Base-by-base conservation (phyloP, 2,329 filamentous ascomycete genomes). In the Myriosclerotinia duriaeana region DNA sequence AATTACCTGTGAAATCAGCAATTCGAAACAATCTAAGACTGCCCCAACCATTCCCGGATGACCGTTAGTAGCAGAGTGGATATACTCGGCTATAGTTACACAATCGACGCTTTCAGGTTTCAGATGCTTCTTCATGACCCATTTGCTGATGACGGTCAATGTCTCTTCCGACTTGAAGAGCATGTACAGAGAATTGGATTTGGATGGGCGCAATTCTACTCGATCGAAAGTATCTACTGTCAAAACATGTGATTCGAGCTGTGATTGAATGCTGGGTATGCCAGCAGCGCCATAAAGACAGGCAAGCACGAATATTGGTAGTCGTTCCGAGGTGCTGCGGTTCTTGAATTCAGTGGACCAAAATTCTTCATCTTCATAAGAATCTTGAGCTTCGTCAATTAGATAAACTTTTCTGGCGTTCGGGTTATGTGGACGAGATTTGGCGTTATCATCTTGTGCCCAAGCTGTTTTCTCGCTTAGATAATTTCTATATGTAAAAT, bases 1-100 rank as follows among this genome's bases (percentile, higher is more conserved):
- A 53, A 17, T 58, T 30, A 58, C 54, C 54, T 44, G 38, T 58
- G 22, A 20, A n/a, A 7, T 30, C 30, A 34, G 5, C 30, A 34
- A 34, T 34, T 17, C 54, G 17, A 58, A 58, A 58, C 5, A 12
- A 20, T 3, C 8, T 20, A 44, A 34, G 40, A 58, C 44, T 7
- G 11, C 2, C 22, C 54, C 54, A 20, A 58, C 40, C 54, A 58
- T 58, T 5, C 54, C 54, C 5, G 54, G 54, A 44, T 58, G 54
- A 34, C 54, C 40, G 22, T 30, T 22, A 58, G 54, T 58, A 58
- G 38, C 38, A 30, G 54, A 44, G 15, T 58, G 54, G 26, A 58
- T 17, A 44, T 58, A 58, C n/a, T 58, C 54, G 5, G 54, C 22
- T 30, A 44, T 1, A 7, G 26, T n/a, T 44, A 20, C 40, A 30